Conservation (phyloP, 352 stramenopile species). For the Phytophthora pini region DNA sequence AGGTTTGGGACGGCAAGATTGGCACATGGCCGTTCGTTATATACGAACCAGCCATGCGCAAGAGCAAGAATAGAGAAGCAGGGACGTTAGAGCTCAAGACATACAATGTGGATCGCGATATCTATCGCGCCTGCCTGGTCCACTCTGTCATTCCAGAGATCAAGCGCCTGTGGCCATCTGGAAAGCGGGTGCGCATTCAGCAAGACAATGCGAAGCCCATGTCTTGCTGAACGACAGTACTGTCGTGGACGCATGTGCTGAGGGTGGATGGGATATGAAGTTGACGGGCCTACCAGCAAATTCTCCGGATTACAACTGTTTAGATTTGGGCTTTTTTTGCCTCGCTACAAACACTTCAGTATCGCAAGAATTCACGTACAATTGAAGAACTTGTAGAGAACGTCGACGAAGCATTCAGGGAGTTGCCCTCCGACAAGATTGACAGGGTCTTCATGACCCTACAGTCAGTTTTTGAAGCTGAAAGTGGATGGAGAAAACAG, state of each 20-base stretch:
- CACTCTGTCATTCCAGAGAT: constrained; percentile 28
- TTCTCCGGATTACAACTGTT: constrained; percentile 8
- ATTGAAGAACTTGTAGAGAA: constrained; percentile 2
- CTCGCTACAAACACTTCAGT: constrained; percentile 15
- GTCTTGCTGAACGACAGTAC: constrained; percentile 3
- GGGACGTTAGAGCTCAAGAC: constrained; percentile 33
- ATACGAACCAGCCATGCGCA: constrained; percentile 17
- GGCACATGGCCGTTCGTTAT: constrained; percentile 28
- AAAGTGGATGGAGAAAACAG: neutral
- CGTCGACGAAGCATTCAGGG: neutral
- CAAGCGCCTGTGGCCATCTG: constrained; percentile 8
- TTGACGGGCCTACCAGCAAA: constrained; percentile 4
- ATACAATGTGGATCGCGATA: constrained; percentile 17
- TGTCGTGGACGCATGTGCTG: neutral
- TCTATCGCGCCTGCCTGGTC: constrained; percentile 19
- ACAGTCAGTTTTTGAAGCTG: neutral
- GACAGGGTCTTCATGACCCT: neutral
- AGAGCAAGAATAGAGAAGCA: constrained; percentile 20
- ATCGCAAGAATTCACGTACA: constrained; percentile 1
- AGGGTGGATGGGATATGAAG: constrained; percentile 1
- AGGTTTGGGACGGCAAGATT: constrained; percentile 22
- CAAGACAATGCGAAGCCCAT: constrained; percentile 24
- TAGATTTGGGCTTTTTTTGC: constrained; percentile 17
- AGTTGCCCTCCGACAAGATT: neutral
- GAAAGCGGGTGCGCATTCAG: constrained; percentile 16